A percentile compares a stretch with the other conserved stretches of the same genome.
Evolutionary conservation across 1,284 basidiomycete species (phyloP).

Genomic region (Boletus semigastroideus): DNA sequence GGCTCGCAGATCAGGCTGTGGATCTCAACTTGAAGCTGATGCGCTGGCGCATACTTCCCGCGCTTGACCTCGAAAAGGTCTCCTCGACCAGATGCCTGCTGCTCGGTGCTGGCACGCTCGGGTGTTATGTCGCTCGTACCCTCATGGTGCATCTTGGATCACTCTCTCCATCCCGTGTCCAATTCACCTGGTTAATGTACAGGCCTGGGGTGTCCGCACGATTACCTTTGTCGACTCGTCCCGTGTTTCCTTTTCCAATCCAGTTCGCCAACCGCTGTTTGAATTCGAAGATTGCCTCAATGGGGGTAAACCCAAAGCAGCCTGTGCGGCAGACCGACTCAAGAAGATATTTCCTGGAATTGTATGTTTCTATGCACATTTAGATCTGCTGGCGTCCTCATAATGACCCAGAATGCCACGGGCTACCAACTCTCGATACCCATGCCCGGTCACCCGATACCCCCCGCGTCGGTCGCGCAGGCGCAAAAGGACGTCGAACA

Average conservation of each 20-base stretch:
- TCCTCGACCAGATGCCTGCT: constrained; percentile 79
- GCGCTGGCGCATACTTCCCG: constrained; percentile 95
- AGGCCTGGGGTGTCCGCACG: constrained; percentile 94
- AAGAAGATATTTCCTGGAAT: constrained; percentile 92
- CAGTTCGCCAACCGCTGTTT: constrained; percentile 94
- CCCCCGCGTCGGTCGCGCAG: constrained; percentile 54
- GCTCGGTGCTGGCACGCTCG: constrained; percentile 93
- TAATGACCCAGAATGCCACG: constrained; percentile 61
- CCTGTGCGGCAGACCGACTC: constrained; percentile 84
- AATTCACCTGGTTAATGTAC: not conserved
- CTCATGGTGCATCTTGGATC: constrained; percentile 63
- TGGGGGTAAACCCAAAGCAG: constrained; percentile 92
- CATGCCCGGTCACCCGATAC: constrained; percentile 96
- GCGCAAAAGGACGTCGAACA: constrained; percentile 65
- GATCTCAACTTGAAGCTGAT: constrained; percentile 97
- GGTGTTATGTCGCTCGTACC: constrained; percentile 91
- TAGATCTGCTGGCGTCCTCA: not conserved
- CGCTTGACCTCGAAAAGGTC: constrained; percentile 86
- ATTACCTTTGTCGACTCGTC: constrained; percentile 94
- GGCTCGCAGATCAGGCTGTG: constrained; percentile 93
- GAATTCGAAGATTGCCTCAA: constrained; percentile 93
- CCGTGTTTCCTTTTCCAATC: constrained; percentile 94
- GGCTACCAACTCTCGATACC: constrained; percentile 83
- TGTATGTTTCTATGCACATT: constrained; percentile 39
- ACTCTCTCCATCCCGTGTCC: not conserved